phyloP scores from a whole-genome alignment of 1,139 yeast species.

The Yamadazyma membranifaciens region DNA sequence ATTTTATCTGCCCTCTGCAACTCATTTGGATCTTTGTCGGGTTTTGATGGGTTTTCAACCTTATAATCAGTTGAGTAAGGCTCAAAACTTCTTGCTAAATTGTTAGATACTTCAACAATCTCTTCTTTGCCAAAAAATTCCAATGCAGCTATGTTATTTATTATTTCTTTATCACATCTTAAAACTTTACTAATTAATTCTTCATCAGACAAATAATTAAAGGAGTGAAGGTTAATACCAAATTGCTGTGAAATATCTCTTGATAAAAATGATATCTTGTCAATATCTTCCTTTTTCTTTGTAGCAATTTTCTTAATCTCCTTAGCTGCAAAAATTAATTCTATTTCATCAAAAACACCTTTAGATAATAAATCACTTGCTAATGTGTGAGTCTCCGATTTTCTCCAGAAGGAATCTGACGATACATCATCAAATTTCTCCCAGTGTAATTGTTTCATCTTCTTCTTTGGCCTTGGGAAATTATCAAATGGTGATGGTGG shows the following conservation, averaged over 20 bases:
- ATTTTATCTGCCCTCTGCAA: constrained; percentile 76
- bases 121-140: constrained; percentile 74
- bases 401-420: constrained; percentile 66
- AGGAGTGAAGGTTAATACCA: constrained; percentile 71
- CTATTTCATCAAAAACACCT: constrained; percentile 77
- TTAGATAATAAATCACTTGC: constrained; percentile 61
- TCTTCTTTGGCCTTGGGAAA: constrained; percentile 73
- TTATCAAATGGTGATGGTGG: constrained; percentile 49
- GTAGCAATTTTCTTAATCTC: constrained; percentile 61
- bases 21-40: constrained; percentile 74
- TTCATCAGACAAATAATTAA: constrained; percentile 50
- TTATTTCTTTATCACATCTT: constrained; percentile 58
- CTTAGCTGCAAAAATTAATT: constrained; percentile 74
- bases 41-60: constrained; percentile 41
- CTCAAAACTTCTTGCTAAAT: constrained; percentile 61
- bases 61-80: constrained; percentile 66
- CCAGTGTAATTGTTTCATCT: constrained; percentile 82
- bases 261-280: constrained; percentile 60
- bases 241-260: constrained; percentile 77
- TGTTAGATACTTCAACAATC: constrained; percentile 61
- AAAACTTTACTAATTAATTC: constrained; percentile 59
- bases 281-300: constrained; percentile 45
- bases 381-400: constrained; percentile 35
- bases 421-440: constrained; percentile 63
- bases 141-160: constrained; percentile 58